These are phyloP conservation scores for Hondaea fermentalgiana DNA, from an alignment of 108 stramenopile genomes.

Conservation along the genomic window DNA sequence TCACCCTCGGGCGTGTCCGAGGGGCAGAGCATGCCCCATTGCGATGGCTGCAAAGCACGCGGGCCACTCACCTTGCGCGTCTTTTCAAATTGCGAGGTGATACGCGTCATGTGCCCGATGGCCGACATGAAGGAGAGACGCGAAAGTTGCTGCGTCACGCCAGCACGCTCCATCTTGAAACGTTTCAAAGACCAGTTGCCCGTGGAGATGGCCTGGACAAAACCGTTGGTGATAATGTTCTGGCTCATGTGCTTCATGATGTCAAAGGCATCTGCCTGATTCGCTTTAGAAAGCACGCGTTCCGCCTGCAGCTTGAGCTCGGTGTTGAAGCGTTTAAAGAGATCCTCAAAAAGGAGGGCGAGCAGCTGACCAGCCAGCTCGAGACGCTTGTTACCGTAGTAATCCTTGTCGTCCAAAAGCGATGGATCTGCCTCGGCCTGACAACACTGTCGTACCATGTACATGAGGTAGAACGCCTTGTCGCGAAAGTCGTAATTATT, in stretches of 20 bases:
- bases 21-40: conserved; percentile 96
- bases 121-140: conserved; percentile 94
- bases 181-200: conserved; percentile 97
- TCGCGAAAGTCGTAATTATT: conserved; percentile 80
- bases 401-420: conserved; percentile 96
- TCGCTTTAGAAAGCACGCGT: conserved; percentile 87
- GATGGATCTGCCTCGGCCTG: conserved; percentile 83
- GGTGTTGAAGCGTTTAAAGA: conserved; percentile 87
- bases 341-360: conserved; percentile 82
- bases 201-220: conserved; percentile 94
- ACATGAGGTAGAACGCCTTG: conserved; percentile 98
- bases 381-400: conserved; percentile 98
- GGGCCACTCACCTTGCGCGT: conserved; percentile 97
- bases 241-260: conserved; percentile 68
- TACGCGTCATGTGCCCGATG: conserved; percentile 89
- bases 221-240: conserved; percentile 74
- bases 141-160: conserved; percentile 95
- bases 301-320: conserved; percentile 80
- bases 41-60: conserved; percentile 95
- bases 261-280: conserved; percentile 82
- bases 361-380: conserved; percentile 97
- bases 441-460: conserved; percentile 92
- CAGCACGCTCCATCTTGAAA: conserved; percentile 73
- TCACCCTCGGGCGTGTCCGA: conserved; percentile 93
- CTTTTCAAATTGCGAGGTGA: conserved; percentile 91